Conservation (phyloP, 768 basidiomycete species). For the Leccinum subgranulosum region DNA sequence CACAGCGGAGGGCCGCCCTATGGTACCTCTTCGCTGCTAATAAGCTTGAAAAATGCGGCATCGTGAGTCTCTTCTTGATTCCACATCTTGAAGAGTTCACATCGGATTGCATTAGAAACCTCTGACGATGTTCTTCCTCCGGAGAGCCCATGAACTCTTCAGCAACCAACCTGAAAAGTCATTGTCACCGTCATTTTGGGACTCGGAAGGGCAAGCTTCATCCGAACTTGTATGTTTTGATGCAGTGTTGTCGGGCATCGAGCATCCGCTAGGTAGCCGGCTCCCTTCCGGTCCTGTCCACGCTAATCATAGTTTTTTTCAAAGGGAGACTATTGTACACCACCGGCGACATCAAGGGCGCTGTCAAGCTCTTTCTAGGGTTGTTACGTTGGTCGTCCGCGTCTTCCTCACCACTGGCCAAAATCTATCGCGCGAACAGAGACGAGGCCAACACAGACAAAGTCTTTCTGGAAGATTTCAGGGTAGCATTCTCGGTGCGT, state of each 20-base stretch:
- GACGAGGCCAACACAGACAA: slow-evolving; percentile 50
- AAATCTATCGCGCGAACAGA: slow-evolving; percentile 12
- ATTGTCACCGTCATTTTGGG: slow-evolving; percentile 81
- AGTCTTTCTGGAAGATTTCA: slow-evolving; percentile 83
- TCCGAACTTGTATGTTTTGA: slow-evolving; percentile 48
- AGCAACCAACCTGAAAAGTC: slow-evolving; percentile 46
- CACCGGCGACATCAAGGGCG: slow-evolving; percentile 76
- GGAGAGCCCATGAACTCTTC: slow-evolving; percentile 66
- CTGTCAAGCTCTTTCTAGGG: slow-evolving; percentile 74
- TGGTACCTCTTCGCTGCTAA: slow-evolving; percentile 80
- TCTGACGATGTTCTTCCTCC: slow-evolving; percentile 77
- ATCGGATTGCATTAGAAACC: slow-evolving; percentile 57
- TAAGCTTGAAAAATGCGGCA: slow-evolving; percentile 77
- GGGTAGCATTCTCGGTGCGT: slow-evolving; percentile 76
- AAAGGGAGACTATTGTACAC: slow-evolving; percentile 85
- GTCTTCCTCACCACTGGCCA: slow-evolving; percentile 16
- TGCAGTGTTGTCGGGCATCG: slow-evolving; percentile 66
- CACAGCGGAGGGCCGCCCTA: slow-evolving; percentile 63
- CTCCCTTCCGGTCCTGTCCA: slow-evolving; percentile 1
- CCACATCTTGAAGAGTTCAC: background rate
- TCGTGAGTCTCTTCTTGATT: slow-evolving; percentile 49
- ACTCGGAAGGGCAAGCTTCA: slow-evolving; percentile 54
- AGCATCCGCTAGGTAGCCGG: slow-evolving; percentile 68
- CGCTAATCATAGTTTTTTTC: slow-evolving; percentile 3
- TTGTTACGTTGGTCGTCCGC: slow-evolving; percentile 53